A percentile compares a stretch with the other conserved stretches of the same genome.
phyloP scores from a whole-genome alignment of 2,329 filamentous ascomycete species.

The Lasiodiplodia sp. region DNA sequence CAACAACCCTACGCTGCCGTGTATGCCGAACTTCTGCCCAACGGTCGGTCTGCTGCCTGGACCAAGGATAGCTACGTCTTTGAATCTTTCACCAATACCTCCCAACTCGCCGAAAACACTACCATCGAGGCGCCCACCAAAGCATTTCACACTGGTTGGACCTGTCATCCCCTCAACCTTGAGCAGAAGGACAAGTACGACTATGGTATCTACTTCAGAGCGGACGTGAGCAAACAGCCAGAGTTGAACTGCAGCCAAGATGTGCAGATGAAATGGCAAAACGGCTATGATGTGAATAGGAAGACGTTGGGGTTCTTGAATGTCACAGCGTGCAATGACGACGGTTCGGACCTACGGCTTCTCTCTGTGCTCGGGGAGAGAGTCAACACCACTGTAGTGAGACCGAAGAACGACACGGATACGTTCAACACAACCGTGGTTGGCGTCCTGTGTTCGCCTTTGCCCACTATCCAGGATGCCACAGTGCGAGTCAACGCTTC shows the following conservation, averaged over 20 bases:
- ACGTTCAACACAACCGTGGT: slow-evolving; percentile 14
- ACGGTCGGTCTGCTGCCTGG: slow-evolving; percentile 24
- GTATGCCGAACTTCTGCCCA: slow-evolving; percentile 15
- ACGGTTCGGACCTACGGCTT: slow-evolving; percentile 6
- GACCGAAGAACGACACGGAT: background rate
- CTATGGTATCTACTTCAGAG: background rate
- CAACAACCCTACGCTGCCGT: slow-evolving; percentile 26
- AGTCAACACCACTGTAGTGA: slow-evolving; percentile 1
- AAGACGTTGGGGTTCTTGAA: background rate
- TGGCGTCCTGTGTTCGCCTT: slow-evolving; percentile 15
- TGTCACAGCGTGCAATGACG: slow-evolving; percentile 18
- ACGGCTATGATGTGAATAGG: background rate
- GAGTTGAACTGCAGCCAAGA: slow-evolving; percentile 18
- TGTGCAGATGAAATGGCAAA: background rate
- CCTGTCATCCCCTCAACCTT: slow-evolving; percentile 2
- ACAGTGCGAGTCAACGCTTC: slow-evolving; percentile 8
- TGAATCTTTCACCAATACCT: slow-evolving; percentile 26
- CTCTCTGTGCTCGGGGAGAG: background rate
- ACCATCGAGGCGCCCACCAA: slow-evolving; percentile 11
- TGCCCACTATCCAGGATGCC: slow-evolving; percentile 7
- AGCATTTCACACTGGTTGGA: background rate
- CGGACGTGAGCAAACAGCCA: slow-evolving; percentile 6
- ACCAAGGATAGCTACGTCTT: slow-evolving; percentile 25
- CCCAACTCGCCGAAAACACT: slow-evolving; percentile 4
- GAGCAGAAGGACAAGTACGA: background rate